phyloP scores from a whole-genome alignment of 2,329 filamentous ascomycete species.

The Ploettnerulaceae sp. region DNA sequence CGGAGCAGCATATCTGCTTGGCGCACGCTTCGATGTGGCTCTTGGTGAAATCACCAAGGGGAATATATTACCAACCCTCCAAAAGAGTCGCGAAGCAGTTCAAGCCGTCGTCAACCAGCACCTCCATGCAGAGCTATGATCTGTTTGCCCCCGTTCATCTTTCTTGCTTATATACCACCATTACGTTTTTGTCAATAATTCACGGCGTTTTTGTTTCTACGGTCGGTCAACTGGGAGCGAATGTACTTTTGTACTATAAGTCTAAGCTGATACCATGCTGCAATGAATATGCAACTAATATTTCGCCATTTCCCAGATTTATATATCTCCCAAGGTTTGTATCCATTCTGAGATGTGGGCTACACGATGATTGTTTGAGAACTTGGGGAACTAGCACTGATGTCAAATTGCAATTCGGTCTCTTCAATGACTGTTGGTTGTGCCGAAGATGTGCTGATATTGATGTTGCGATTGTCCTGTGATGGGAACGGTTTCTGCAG shows the following conservation, averaged over 20 bases:
- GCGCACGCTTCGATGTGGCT: conserved; percentile 75
- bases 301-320: not conserved
- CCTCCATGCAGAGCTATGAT: conserved; percentile 28
- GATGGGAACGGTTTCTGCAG: conserved; percentile 30
- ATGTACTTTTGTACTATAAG: conserved; percentile 5
- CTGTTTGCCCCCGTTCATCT: not conserved
- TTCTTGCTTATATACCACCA: conserved; percentile 16
- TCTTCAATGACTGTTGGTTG: conserved; percentile 77
- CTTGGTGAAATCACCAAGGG: conserved; percentile 48
- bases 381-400: conserved; percentile 66
- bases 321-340: not conserved
- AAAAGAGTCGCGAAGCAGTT: conserved; percentile 18
- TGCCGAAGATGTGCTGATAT: conserved; percentile 99
- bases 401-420: conserved; percentile 99
- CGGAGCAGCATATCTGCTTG: conserved; percentile 70
- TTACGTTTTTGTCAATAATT: not conserved
- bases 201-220: conserved; percentile 4
- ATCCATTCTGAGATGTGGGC: not conserved
- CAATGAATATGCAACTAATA: conserved; percentile 1
- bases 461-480: conserved; percentile 37
- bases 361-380: not conserved
- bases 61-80: conserved; percentile 36
- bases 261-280: conserved; percentile 6
- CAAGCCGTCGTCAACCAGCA: conserved; percentile 31
- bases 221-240: conserved; percentile 3